Evolutionary conservation across 2,329 filamentous ascomycete genomes (phyloP), one percentile per base, ranked within the genome.

Genomic region (Xylariaceae sp.): DNA sequence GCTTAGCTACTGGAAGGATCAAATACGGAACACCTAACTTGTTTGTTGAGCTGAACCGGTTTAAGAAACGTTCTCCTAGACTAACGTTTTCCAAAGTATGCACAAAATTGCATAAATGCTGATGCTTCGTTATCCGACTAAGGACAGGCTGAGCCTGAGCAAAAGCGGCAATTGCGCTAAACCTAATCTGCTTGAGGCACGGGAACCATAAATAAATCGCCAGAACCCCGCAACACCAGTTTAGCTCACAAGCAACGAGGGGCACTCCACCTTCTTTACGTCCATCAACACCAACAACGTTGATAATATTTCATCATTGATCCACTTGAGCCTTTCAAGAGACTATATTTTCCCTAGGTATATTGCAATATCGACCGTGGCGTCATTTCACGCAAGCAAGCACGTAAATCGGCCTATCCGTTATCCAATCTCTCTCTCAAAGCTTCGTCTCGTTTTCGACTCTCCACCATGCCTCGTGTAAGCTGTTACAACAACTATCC

Each of bases 401-500:
- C 24, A 32, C 46, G 26, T 39, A 39, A 37, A 27, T 32, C 21
- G 32, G 23, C 15, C 42, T 24, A 30, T 33, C 32, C 50, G 8
- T 44, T 10, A 18, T 42, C 30, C 13, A 39, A 47, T 49, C 20
- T 43, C 30, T 13, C 11, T 18, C 26, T 36, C 29, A 20, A 18
- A 36, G 46, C n/a, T 13, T 30, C 11, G 20, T 18, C 20, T 46
- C 43, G 50, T 42, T 32, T 55, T 23, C 41, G n/a, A 42, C 50
- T 59, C 60, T 52, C 36, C 65, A 69, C 48, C 61, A 70, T 70
- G 68, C 64, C 68, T 67, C 65, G 63, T 65, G 68, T 70, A 67
- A 65, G 68, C 67, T 43, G 16, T 9, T 40, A 21, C n/a, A 20
- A 23, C 27, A n/a, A 13, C 44, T 15, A 30, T 8, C 13, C 20